These are phyloP conservation scores for Elongisporangium anandrum DNA, from an alignment of 352 stramenopile genomes.

Conservation along the genomic window DNA sequence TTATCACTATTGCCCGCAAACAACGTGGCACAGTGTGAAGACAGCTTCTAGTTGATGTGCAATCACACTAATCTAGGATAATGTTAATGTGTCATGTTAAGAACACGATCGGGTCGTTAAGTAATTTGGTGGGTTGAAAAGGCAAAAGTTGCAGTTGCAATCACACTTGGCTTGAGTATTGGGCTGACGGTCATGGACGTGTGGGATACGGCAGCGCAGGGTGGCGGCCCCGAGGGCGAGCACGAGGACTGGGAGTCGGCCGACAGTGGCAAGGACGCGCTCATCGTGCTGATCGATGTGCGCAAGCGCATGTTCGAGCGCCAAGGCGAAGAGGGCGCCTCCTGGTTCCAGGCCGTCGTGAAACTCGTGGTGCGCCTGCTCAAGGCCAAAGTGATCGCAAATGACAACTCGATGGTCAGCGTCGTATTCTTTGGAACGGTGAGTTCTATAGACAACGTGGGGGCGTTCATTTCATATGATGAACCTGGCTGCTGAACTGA, in stretches of 20 bases:
- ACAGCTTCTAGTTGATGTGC: background rate
- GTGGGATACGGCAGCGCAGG: slow-evolving; percentile 20
- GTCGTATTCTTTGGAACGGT: slow-evolving; percentile 80
- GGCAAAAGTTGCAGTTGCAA: background rate
- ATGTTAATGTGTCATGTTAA: too few relatives aligned
- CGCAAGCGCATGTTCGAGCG: slow-evolving; percentile 60
- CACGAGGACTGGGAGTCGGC: slow-evolving; percentile 61
- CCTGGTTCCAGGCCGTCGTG: slow-evolving; percentile 71
- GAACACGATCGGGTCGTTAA: background rate
- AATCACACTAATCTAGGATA: background rate
- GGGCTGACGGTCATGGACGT: slow-evolving; percentile 29
- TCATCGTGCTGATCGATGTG: slow-evolving; percentile 76
- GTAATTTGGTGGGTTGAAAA: slow-evolving; percentile 2
- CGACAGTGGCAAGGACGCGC: slow-evolving; percentile 66
- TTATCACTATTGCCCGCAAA: background rate
- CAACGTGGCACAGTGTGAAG: background rate
- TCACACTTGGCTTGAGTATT: slow-evolving; percentile 4
- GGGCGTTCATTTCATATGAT: background rate
- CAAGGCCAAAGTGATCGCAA: slow-evolving; percentile 77
- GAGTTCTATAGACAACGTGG: background rate
- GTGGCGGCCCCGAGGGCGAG: slow-evolving; percentile 13
- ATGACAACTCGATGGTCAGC: slow-evolving; percentile 74
- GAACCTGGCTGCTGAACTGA: background rate
- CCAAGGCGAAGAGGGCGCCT: slow-evolving; percentile 17
- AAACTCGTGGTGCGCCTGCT: slow-evolving; percentile 63